Evolutionary conservation across 1,139 yeast genomes (phyloP), one percentile per base, ranked within the genome.

Genomic region (Suzukiozyma palmioleophila): DNA sequence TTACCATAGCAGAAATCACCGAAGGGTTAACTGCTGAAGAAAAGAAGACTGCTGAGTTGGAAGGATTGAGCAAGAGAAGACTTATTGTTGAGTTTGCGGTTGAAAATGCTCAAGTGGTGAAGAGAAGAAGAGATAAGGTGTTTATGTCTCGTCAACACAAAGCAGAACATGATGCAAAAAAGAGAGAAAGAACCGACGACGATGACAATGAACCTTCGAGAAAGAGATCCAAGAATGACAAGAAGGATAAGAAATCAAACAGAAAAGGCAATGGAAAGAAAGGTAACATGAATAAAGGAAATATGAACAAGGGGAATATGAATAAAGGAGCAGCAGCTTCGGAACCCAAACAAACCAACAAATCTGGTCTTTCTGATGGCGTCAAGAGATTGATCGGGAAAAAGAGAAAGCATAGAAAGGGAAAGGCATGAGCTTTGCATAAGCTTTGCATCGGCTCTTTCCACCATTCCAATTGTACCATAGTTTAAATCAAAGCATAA

Each of bases 31-130:
- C 73, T 26, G 94, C 84, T 7, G 92, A 85, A 39, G 87, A 84
- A 60, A 64, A 69, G 60, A 75, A 78, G 55, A 39, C 59, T 25
- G 76, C 78, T 13, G 67, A 77, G 45, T 53, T 69, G 36, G 84
- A 79, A 43, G 77, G 79, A 3, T 50, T 71, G 35, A 69, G 73
- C 35, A 81, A 79, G 60, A 81, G 97, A 66, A 78, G 88, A 45
- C 70, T 92, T 45, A 88, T 92, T 53, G 97, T 81, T 22, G 99
- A 92, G 61, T 92, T 94, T 69, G 97, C 99, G 8, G 75, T 92
- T 55, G 97, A 90, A 60, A 89, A 92, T 60, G 95, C 97, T 14
- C 85, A 85, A 57, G 96, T 92, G 41, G 84, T 92, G 33, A 87
- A 85, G 62, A 83, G 97, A 64, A 81, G 97, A 68, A 77, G 79